A percentile compares a stretch with the other conserved stretches of the same genome.
Conservation (phyloP, 805 yeast species). For the Yarrowia osloensis region DNA sequence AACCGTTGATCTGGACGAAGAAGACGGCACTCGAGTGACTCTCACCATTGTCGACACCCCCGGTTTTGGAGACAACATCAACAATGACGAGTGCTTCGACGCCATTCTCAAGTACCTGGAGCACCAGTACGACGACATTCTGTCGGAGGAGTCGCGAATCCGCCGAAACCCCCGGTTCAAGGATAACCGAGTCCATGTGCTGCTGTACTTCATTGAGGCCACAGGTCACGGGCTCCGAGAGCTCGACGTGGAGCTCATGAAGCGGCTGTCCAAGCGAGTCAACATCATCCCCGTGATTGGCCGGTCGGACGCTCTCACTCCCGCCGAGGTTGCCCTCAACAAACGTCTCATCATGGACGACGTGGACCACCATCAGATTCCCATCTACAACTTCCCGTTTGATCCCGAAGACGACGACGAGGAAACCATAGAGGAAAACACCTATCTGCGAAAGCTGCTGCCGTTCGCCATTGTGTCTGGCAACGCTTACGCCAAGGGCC, state of each 20-base stretch:
- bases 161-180: constrained; percentile 68
- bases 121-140: constrained; percentile 68
- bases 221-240: constrained; percentile 60
- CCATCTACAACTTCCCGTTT: constrained; percentile 71
- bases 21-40: constrained; percentile 53
- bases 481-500: constrained; percentile 3
- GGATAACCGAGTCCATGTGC: constrained; percentile 75
- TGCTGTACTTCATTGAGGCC: constrained; percentile 72
- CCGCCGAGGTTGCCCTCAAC: constrained; percentile 56
- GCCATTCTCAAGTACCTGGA: constrained; percentile 63
- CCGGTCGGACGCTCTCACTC: constrained; percentile 77
- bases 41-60: constrained; percentile 69
- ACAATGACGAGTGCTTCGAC: constrained; percentile 54
- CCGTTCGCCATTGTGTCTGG: constrained; percentile 54
- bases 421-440: constrained; percentile 42
- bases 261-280: constrained; percentile 65
- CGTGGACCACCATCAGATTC: constrained; percentile 58
- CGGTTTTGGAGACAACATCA: constrained; percentile 76
- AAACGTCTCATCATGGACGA: constrained; percentile 60
- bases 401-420: constrained; percentile 59
- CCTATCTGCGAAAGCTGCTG: constrained; percentile 48
- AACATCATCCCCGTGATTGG: constrained; percentile 83
- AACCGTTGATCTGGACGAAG: constrained; percentile 54
- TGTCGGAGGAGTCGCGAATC: constrained; percentile 74
- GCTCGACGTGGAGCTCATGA: constrained; percentile 73